Percentiles rank a stretch among this genome's conserved stretches.
These are phyloP conservation scores for Taiwanofungus camphoratus DNA, from an alignment of 1,284 basidiomycete species.

Conservation along the genomic window DNA sequence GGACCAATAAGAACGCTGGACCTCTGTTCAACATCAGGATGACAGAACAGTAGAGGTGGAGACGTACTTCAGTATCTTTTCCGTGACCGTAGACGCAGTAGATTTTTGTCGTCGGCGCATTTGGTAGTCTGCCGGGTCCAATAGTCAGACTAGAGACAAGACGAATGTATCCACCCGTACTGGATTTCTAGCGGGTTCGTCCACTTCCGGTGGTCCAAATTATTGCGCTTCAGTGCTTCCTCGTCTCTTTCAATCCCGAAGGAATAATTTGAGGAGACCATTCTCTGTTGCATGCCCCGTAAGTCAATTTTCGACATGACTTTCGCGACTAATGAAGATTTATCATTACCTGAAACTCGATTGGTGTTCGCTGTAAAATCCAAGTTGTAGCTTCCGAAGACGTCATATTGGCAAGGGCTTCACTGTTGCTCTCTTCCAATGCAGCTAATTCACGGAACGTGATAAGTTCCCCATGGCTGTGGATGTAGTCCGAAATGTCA, in stretches of 20 bases:
- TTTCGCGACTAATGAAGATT: background rate
- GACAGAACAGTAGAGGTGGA: background rate
- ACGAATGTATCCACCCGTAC: constrained; percentile 31
- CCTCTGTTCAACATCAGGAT: background rate
- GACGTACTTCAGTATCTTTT: constrained; percentile 86
- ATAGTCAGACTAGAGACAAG: background rate
- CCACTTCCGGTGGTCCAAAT: constrained; percentile 79
- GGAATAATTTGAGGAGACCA: constrained; percentile 91
- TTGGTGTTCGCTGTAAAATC: constrained; percentile 83
- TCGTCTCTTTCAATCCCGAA: constrained; percentile 86
- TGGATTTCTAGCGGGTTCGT: constrained; percentile 91
- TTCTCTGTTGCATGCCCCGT: constrained; percentile 57
- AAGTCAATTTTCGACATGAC: too few relatives aligned
- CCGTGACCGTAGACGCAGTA: constrained; percentile 95
- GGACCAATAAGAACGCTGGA: constrained; percentile 73
- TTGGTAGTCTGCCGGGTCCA: constrained; percentile 55
- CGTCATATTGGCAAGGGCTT: constrained; percentile 66
- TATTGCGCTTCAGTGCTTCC: constrained; percentile 57
- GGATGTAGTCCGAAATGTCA: constrained; percentile 55
- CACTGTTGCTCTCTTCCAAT: constrained; percentile 25
- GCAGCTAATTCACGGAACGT: constrained; percentile 54
- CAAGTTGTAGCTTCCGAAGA: constrained; percentile 71
- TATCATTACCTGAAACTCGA: constrained; percentile 64
- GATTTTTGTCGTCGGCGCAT: constrained; percentile 90
- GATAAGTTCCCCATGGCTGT: constrained; percentile 80